A percentile compares a stretch with the other conserved stretches of the same genome.
Conservation (phyloP, 345 rosid species). For the Eucalyptus marginata region DNA sequence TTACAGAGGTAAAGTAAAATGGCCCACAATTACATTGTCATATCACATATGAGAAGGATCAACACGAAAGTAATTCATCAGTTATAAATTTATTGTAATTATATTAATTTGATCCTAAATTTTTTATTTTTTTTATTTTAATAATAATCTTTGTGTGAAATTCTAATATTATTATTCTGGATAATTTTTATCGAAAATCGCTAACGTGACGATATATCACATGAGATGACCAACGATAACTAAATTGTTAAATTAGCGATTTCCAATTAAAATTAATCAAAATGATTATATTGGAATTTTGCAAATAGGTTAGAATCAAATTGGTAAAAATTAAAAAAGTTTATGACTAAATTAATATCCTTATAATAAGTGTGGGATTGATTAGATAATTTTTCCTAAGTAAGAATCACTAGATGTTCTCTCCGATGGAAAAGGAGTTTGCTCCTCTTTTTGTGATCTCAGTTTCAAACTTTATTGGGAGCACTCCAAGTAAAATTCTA, state of each 20-base stretch:
- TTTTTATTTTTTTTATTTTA: neutral
- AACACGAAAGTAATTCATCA: neutral
- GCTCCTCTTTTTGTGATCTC: neutral
- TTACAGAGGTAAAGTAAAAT: neutral
- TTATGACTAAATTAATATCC: neutral
- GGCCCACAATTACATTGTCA: neutral
- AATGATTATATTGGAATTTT: neutral
- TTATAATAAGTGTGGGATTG: neutral
- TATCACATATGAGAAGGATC: neutral
- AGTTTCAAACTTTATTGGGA: neutral
- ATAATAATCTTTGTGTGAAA: neutral
- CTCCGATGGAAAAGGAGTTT: neutral
- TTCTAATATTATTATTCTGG: rapidly evolving
- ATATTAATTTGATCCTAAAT: rapidly evolving
- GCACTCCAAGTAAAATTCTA: neutral
- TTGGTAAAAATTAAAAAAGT: rapidly evolving
- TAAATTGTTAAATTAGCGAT: rapidly evolving
- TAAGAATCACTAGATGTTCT: neutral
- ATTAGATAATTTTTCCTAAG: neutral
- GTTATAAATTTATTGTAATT: neutral
- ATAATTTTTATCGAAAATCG: neutral
- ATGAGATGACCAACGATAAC: rapidly evolving
- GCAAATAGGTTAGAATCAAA: neutral
- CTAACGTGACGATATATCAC: rapidly evolving
- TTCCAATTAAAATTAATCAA: rapidly evolving